phyloP scores from a whole-genome alignment of 495 filamentous ascomycete species.

The Podospora comata region DNA sequence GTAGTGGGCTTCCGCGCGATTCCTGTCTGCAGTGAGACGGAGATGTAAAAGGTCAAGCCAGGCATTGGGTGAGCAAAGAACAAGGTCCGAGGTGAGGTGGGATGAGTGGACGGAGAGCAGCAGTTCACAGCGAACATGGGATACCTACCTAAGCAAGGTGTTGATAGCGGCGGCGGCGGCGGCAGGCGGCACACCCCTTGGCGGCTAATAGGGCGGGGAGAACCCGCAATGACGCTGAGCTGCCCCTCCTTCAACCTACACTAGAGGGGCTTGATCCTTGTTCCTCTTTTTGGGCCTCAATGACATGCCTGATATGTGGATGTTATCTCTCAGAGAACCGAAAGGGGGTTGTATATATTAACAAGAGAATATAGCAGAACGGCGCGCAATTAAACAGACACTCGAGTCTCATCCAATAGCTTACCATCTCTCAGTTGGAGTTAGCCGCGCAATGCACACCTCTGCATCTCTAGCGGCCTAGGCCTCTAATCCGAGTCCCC shows the following conservation, averaged over 20 bases:
- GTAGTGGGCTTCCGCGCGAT: conserved; percentile 2
- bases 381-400: too few relatives aligned
- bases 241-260: not conserved
- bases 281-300: not conserved
- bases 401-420: not conserved
- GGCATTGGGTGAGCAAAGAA: conserved; percentile 2
- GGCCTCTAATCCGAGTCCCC: not conserved
- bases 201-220: conserved; percentile 6
- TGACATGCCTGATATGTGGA: not conserved
- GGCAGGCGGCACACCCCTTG: not conserved
- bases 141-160: not conserved
- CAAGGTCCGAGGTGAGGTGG: not conserved
- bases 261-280: not conserved
- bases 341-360: not conserved
- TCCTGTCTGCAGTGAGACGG: conserved; percentile 1
- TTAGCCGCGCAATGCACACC: not conserved
- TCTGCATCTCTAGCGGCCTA: not conserved
- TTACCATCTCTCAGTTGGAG: not conserved
- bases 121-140: not conserved
- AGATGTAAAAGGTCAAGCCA: not conserved
- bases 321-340: not conserved
- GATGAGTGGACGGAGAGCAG: not conserved
- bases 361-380: not conserved
- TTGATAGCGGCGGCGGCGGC: not conserved
- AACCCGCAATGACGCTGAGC: conserved; percentile 4